Conservation (phyloP, 441 rosid genomes). For the Melastoma candidum region DNA sequence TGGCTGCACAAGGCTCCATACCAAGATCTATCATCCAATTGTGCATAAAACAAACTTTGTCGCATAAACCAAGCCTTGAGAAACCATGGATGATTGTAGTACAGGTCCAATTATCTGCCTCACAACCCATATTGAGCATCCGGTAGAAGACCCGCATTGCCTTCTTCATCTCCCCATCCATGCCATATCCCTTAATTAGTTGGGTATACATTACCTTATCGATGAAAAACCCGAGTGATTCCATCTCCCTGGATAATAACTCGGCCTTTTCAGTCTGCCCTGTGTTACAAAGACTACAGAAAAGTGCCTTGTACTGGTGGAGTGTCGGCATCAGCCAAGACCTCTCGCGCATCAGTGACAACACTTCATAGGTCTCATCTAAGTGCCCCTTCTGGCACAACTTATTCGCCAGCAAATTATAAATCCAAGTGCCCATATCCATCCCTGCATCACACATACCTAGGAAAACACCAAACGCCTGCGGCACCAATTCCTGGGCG, state of each 20-base stretch:
- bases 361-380: conserved; percentile 38
- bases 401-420: conserved; percentile 36
- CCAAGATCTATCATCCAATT: conserved; percentile 33
- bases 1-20: conserved; percentile 28
- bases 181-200: conserved; percentile 38
- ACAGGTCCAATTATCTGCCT: conserved; percentile 28
- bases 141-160: too few species aligned
- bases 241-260: conserved; percentile 41
- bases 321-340: conserved; percentile 30
- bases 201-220: conserved; percentile 50
- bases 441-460: conserved; percentile 20
- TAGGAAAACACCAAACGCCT: conserved; percentile 38
- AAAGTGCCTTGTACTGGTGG: conserved; percentile 43
- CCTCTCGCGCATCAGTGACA: conserved; percentile 33
- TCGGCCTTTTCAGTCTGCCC: conserved; percentile 42
- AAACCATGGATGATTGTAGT: conserved; percentile 50
- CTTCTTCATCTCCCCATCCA: conserved; percentile 21
- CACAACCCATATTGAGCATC: conserved; percentile 26
- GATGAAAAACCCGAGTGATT: conserved; percentile 22
- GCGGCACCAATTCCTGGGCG: conserved; percentile 28
- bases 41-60: conserved; percentile 31
- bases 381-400: conserved; percentile 35
- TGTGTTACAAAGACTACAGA: conserved; percentile 46
- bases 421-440: conserved; percentile 31
- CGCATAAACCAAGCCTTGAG: conserved; percentile 34